Conservation (phyloP, 257 asterid species). For the Eustoma russellianum region DNA sequence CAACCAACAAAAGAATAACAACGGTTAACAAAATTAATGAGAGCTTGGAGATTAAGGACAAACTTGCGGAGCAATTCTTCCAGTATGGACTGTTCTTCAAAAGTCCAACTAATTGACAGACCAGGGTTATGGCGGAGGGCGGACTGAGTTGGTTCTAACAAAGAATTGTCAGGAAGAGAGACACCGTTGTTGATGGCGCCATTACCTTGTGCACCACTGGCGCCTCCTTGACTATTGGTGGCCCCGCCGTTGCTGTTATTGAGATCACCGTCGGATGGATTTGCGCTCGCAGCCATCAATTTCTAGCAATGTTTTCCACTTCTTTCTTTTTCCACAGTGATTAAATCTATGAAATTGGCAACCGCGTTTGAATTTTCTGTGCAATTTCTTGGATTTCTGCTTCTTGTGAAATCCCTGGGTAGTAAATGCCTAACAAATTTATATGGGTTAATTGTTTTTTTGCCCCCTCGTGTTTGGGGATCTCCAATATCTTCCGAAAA, state of each 20-base stretch:
- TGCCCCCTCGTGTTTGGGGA: too few species aligned
- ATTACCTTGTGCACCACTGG: constrained; percentile 34
- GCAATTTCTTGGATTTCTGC: too few species aligned
- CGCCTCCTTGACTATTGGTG: constrained; percentile 25
- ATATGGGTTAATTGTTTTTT: too few species aligned
- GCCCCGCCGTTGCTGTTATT: constrained; percentile 21
- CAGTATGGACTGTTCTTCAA: constrained; percentile 68
- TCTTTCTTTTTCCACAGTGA: too few species aligned
- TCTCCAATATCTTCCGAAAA: too few species aligned
- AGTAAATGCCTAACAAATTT: too few species aligned
- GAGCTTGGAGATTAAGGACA: too few species aligned
- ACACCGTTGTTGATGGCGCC: constrained; percentile 34
- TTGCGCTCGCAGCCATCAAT: constrained; percentile 88
- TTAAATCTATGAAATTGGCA: too few species aligned
- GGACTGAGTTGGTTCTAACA: constrained; percentile 40
- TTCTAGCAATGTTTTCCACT: too few species aligned
- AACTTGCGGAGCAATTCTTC: constrained; percentile 68
- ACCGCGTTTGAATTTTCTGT: too few species aligned
- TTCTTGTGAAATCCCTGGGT: too few species aligned
- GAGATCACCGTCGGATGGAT: constrained; percentile 39
- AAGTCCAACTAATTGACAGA: constrained; percentile 58
- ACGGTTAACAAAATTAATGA: neutral
- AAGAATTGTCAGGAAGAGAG: constrained; percentile 52
- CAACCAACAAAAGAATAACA: neutral
- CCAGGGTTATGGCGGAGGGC: constrained; percentile 82